Conservation (phyloP, 805 yeast species). For the Novakomyces olei region DNA sequence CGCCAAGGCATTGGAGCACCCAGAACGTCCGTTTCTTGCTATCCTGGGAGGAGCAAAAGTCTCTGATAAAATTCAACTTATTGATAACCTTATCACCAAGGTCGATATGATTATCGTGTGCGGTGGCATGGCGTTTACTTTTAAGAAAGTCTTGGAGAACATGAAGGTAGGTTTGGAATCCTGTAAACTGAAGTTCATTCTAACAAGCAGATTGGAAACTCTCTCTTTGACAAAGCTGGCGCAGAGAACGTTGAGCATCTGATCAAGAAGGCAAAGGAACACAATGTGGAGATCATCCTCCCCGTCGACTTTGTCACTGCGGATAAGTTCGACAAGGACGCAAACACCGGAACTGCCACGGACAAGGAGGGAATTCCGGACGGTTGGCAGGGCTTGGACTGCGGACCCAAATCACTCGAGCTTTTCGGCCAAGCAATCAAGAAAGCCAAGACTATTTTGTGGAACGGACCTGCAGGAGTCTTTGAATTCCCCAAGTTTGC, state of each 20-base stretch:
- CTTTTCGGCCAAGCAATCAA: slow-evolving; percentile 65
- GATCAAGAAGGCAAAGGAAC: slow-evolving; percentile 88
- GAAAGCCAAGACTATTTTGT: slow-evolving; percentile 89
- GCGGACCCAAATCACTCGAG: slow-evolving; percentile 73
- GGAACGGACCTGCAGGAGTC: slow-evolving; percentile 99
- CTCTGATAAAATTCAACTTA: slow-evolving; percentile 93
- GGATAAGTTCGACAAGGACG: slow-evolving; percentile 82
- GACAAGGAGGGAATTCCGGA: slow-evolving; percentile 85
- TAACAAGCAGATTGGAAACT: slow-evolving; percentile 92
- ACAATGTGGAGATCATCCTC: slow-evolving; percentile 77
- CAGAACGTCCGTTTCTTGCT: slow-evolving; percentile 94
- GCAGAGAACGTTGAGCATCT: slow-evolving; percentile 84
- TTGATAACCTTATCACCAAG: slow-evolving; percentile 82
- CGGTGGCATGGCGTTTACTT: slow-evolving; percentile 99
- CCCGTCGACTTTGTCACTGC: slow-evolving; percentile 95
- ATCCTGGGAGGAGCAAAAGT: slow-evolving; percentile 99
- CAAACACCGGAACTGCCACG: slow-evolving; percentile 63
- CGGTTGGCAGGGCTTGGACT: slow-evolving; percentile 87
- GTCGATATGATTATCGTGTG: slow-evolving; percentile 87
- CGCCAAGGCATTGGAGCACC: slow-evolving; percentile 96
- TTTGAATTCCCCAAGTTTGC: slow-evolving; percentile 90
- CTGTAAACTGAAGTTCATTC: not conserved
- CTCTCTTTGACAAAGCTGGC: slow-evolving; percentile 83
- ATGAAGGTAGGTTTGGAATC: too few relatives aligned
- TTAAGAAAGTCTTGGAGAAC: slow-evolving; percentile 76